Percentiles rank a stretch among this genome's conserved stretches.
Conservation (phyloP, 2,329 filamentous ascomycete genomes). For the Talaromyces sp. region DNA sequence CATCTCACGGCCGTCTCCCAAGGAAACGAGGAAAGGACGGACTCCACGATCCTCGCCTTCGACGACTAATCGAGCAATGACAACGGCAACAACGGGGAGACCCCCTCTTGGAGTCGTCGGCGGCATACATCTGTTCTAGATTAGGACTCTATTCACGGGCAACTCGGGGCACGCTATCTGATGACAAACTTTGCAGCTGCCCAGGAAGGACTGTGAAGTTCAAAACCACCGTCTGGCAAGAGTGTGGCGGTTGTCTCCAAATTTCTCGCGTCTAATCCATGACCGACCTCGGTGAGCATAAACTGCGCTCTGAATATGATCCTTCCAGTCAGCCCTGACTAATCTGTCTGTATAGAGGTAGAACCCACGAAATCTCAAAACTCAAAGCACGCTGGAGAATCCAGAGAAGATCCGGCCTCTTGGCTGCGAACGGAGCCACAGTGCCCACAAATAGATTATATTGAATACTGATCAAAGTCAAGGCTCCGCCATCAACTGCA, state of each 20-base stretch:
- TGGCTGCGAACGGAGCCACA: conserved; percentile 18
- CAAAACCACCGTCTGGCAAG: conserved; percentile 32
- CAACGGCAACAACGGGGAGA: conserved; percentile 29
- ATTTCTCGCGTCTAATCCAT: conserved; percentile 40
- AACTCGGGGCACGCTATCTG: conserved; percentile 6
- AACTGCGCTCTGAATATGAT: conserved; percentile 26
- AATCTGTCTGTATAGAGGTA: background rate
- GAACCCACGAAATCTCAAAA: conserved; percentile 23
- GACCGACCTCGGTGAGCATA: conserved; percentile 41
- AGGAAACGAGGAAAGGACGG: conserved; percentile 31
- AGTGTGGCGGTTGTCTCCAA: conserved; percentile 39
- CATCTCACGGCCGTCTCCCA: conserved; percentile 27
- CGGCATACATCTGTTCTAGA: conserved; percentile 15
- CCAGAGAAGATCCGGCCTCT: conserved; percentile 19
- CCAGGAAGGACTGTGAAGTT: conserved; percentile 31
- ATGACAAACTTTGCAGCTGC: conserved; percentile 33
- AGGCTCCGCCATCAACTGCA: conserved; percentile 92
- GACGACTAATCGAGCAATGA: conserved; percentile 33
- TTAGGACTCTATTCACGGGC: background rate
- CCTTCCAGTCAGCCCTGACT: background rate
- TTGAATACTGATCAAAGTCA: conserved; percentile 33
- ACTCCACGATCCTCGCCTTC: conserved; percentile 26
- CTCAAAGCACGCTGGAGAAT: conserved; percentile 21
- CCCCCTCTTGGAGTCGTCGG: conserved; percentile 19
- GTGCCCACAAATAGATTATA: conserved; percentile 24